Evolutionary conservation across 108 stramenopile genomes (phyloP), one percentile per base, ranked within the genome.

Genomic region (Skeletonema grethae): DNA sequence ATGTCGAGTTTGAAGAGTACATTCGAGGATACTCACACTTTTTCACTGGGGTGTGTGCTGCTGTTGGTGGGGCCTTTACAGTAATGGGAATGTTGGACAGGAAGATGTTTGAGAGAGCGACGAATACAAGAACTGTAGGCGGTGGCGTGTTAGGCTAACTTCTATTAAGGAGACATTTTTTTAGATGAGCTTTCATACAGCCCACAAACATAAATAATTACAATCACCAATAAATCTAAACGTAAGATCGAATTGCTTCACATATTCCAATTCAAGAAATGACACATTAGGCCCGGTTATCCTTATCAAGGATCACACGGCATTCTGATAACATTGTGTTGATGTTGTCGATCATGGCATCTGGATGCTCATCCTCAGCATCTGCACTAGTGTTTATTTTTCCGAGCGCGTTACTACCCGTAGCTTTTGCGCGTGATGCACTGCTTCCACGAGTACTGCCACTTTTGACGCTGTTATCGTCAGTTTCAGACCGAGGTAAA

Each of bases 1-100:
- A 97, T 68, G 97, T 96, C 8, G 83, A 90, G 50, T 89, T 98
- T 65, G 94, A 97, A 72, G 97, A 94, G 58, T 90, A 87, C 69
- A 82, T 88, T 31, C 72, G 84, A 53, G 96, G 97, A 63, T 92
- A 91, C 82, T 69, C 92, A 6, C 85, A 85, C 13, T 93, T 95
- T 72, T 87, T 93, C 56, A 95, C 94, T 7, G 88, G 89, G 9
- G 91, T 91, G 8, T 90, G 90, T 83, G 94, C 94, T 41, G 86
- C 92, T 24, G 89, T 95, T 3, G 94, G 94, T 15, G 94, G 94
- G 12, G 94, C 91, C 0, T 90, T 95, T 29, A 90, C 94, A n/a
- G 83, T 88, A 67, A 86, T 90, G 85, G 90, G 92, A 24, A 79
- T 93, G 81, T 30, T 93, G 24, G 94, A 95, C 83, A 84, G 90